Percentiles rank a stretch among this genome's conserved stretches.
These are phyloP conservation scores for Gleditsia sinensis DNA, from an alignment of 306 rosid genomes.

Conservation along the genomic window DNA sequence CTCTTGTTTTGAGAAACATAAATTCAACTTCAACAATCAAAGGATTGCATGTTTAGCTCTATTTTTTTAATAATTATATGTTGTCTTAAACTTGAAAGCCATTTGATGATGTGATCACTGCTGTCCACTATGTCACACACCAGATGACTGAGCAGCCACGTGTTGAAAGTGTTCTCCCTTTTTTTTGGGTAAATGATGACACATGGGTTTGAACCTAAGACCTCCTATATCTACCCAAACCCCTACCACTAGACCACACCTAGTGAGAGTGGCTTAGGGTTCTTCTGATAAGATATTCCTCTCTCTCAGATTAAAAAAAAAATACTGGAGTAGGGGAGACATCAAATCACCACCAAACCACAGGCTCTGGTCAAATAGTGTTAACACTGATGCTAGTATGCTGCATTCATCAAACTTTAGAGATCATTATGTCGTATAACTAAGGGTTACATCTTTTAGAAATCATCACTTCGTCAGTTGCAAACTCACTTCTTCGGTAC, in stretches of 20 bases:
- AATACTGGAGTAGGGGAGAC: not conserved
- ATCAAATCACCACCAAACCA: slow-evolving; percentile 4
- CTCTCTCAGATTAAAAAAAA: slow-evolving; percentile 3
- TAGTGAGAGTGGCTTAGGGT: not conserved
- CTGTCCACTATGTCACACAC: slow-evolving; percentile 6
- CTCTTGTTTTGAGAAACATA: slow-evolving; percentile 18
- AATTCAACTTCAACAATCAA: slow-evolving; percentile 12
- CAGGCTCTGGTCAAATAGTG: not conserved
- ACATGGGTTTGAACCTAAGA: no score
- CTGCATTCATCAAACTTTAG: slow-evolving; percentile 3
- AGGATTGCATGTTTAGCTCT: not conserved
- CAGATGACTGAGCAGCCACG: slow-evolving; percentile 10
- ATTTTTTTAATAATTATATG: not conserved
- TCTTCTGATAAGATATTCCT: slow-evolving; percentile 14
- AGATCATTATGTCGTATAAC: not conserved
- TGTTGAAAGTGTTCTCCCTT: no score
- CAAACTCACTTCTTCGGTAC: slow-evolving; percentile 17
- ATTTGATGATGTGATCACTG: slow-evolving; percentile 11
- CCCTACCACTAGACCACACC: not conserved
- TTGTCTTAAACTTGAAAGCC: not conserved
- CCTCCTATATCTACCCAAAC: not conserved
- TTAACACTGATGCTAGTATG: slow-evolving; percentile 16
- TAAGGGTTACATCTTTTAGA: slow-evolving; percentile 15
- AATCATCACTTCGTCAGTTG: slow-evolving; percentile 2
- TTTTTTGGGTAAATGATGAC: no score